Evolutionary conservation across 2,329 filamentous ascomycete species (phyloP).

Genomic region (Colletotrichum sp.): DNA sequence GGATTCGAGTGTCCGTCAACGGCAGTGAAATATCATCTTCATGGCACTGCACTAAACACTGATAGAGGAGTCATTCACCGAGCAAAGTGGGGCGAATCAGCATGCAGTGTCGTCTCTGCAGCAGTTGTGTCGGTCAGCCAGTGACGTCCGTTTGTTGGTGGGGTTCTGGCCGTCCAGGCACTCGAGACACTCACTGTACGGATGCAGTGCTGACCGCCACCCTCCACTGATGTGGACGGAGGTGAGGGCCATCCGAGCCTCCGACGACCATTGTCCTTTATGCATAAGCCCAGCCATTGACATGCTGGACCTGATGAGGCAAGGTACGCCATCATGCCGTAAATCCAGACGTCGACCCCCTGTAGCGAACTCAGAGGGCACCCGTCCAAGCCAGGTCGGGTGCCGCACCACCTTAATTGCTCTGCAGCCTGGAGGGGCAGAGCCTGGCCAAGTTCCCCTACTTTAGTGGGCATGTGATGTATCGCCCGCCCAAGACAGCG

Average conservation of each 20-base stretch:
- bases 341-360: background rate
- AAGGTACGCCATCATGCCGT: background rate
- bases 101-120: background rate
- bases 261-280: background rate
- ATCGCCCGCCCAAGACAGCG: background rate
- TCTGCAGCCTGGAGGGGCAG: constrained; percentile 16
- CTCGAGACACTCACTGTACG: background rate
- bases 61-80: background rate
- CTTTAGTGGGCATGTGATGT: constrained; percentile 17
- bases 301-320: background rate
- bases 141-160: constrained; percentile 6
- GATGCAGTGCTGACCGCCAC: constrained; percentile 1
- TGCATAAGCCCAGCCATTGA: background rate
- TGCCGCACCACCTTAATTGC: background rate
- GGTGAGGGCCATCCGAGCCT: background rate
- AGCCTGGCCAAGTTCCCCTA: background rate
- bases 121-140: background rate
- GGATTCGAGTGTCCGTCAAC: background rate
- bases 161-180: background rate
- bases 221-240: background rate
- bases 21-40: background rate
- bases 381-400: background rate
- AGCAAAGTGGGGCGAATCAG: background rate
- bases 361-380: background rate
- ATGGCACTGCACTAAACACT: background rate